phyloP scores from a whole-genome alignment of 1,139 yeast species.

The Debaryomycetaceae sp. region DNA sequence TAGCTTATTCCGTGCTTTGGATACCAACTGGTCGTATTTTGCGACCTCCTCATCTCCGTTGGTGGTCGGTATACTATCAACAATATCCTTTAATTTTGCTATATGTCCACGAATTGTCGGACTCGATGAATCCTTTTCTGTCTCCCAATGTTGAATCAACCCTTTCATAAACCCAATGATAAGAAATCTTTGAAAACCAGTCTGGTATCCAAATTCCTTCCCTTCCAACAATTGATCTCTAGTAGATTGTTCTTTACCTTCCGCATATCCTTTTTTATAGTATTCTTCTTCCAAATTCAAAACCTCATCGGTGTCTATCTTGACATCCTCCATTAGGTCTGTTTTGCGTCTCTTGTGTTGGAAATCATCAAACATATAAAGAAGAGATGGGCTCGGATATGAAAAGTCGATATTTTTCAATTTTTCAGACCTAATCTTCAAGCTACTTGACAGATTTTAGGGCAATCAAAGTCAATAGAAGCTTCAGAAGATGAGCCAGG shows the following conservation, averaged over 20 bases:
- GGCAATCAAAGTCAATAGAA: too few species aligned
- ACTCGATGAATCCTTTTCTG: not conserved
- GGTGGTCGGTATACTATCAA: conserved; percentile 23
- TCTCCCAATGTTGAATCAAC: conserved; percentile 39
- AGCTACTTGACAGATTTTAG: too few species aligned
- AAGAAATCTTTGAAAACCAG: conserved; percentile 69
- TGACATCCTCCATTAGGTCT: conserved; percentile 10
- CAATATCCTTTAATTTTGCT: conserved; percentile 21
- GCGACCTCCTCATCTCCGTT: conserved; percentile 50
- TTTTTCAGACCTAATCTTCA: not conserved
- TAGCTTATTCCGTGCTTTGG: conserved; percentile 51
- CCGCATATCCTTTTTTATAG: conserved; percentile 58
- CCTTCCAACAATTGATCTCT: conserved; percentile 57
- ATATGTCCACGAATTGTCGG: conserved; percentile 25
- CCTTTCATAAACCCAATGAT: conserved; percentile 65
- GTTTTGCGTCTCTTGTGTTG: conserved; percentile 2
- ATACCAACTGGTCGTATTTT: conserved; percentile 39
- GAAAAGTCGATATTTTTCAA: not conserved
- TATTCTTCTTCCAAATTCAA: conserved; percentile 52
- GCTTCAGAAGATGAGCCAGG: conserved; percentile 5
- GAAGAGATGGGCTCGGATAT: not conserved
- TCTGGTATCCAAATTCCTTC: conserved; percentile 72
- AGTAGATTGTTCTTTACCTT: conserved; percentile 49
- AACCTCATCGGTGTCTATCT: conserved; percentile 44
- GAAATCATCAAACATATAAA: not conserved